phyloP scores from a whole-genome alignment of 2,329 filamentous ascomycete genomes.

The Graphilbum fragrans region DNA sequence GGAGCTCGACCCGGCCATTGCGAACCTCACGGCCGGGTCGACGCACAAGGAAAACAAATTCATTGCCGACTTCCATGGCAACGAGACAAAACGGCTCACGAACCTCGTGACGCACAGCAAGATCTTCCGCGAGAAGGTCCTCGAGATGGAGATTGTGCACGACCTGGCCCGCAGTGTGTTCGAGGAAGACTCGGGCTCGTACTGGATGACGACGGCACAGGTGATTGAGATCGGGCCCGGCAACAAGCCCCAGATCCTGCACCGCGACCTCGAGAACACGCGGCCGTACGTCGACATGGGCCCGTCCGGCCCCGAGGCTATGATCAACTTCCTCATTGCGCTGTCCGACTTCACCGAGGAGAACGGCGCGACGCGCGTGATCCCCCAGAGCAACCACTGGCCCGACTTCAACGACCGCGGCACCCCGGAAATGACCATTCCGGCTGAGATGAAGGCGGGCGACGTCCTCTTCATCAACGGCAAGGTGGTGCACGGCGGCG shows the following conservation, averaged over 20 bases:
- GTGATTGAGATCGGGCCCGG: conserved; percentile 14
- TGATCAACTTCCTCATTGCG: conserved; percentile 14
- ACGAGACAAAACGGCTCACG: no score
- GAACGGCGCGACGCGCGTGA: conserved; percentile 18
- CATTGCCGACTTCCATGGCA: no score
- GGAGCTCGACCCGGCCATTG: no score
- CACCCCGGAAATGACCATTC: conserved; percentile 7
- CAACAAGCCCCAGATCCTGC: conserved; percentile 14
- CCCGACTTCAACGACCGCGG: conserved; percentile 7
- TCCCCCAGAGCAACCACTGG: conserved; percentile 18
- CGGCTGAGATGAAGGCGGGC: conserved; percentile 17
- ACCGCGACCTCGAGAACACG: conserved; percentile 14
- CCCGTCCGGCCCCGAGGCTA: conserved; percentile 12
- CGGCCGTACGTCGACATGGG: conserved; percentile 16
- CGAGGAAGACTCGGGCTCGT: conserved; percentile 14
- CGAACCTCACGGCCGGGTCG: no score
- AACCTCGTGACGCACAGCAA: no score
- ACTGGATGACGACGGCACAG: conserved; percentile 15
- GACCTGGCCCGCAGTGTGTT: conserved; percentile 14
- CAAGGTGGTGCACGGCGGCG: conserved; percentile 20
- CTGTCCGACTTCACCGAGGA: conserved; percentile 15
- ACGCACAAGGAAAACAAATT: no score
- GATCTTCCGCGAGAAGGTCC: no score
- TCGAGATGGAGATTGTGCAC: conserved; percentile 17
- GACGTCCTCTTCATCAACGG: conserved; percentile 18